Conservation (phyloP, 176 grass and related monocot species). For the Guadua angustifolia region DNA sequence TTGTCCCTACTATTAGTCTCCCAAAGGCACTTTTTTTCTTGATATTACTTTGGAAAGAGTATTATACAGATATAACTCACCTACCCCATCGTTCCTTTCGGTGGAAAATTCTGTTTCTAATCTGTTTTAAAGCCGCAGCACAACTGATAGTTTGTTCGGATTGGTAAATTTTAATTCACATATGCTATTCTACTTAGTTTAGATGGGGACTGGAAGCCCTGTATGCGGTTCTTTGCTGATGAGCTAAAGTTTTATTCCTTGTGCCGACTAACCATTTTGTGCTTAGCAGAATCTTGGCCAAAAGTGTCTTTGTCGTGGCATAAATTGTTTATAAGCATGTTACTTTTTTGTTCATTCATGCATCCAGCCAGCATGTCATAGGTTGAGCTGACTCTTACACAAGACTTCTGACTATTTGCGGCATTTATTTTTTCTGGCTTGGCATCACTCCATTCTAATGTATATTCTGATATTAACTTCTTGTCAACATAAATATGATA, state of each 20-base stretch:
- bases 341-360: slow-evolving; percentile 5
- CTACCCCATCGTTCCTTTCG: neutral
- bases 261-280: neutral
- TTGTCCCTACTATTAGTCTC: neutral
- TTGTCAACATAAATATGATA: neutral
- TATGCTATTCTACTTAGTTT: neutral
- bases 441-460: neutral
- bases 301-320: slow-evolving; percentile 1
- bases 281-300: slow-evolving; percentile 17
- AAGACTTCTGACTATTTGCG: neutral
- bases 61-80: neutral
- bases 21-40: neutral
- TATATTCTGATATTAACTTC: neutral
- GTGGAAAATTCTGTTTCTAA: neutral
- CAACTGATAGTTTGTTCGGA: neutral
- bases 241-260: slow-evolving; percentile 37
- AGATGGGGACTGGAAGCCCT: neutral
- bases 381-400: neutral
- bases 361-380: neutral
- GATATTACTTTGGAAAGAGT: neutral
- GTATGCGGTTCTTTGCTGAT: neutral
- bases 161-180: neutral
- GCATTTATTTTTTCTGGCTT: neutral
- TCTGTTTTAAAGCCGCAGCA: neutral
- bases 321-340: slow-evolving; percentile 22